Conservation (phyloP, 2,329 filamentous ascomycete species). For the Fusarium temperatum region DNA sequence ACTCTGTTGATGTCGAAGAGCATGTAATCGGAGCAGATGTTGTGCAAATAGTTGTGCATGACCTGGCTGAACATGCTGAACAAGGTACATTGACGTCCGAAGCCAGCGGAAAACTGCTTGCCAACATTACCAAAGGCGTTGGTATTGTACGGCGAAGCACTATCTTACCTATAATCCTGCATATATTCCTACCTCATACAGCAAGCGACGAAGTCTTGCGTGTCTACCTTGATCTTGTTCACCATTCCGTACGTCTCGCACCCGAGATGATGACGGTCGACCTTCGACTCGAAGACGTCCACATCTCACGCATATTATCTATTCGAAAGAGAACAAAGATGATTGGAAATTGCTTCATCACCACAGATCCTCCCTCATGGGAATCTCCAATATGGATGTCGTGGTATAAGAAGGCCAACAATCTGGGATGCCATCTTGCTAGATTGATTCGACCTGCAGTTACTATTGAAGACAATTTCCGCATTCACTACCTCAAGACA, state of each 20-base stretch:
- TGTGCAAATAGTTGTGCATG: slow-evolving; percentile 66
- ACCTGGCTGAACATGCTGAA: slow-evolving; percentile 22
- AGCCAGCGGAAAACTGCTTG: slow-evolving; percentile 48
- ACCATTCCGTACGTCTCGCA: slow-evolving; percentile 68
- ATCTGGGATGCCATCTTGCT: slow-evolving; percentile 68
- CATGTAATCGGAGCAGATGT: slow-evolving; percentile 74
- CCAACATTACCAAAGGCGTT: slow-evolving; percentile 65
- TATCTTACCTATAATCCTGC: slow-evolving; percentile 66
- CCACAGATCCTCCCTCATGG: slow-evolving; percentile 61
- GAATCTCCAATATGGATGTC: slow-evolving; percentile 62
- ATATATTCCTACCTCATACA: slow-evolving; percentile 52
- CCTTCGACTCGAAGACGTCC: slow-evolving; percentile 62
- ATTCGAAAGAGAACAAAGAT: slow-evolving; percentile 66
- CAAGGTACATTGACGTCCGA: slow-evolving; percentile 25
- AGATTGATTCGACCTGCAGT: slow-evolving; percentile 67
- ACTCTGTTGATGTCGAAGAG: slow-evolving; percentile 68
- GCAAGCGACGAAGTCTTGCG: slow-evolving; percentile 33
- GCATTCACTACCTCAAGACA: slow-evolving; percentile 64
- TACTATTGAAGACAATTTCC: slow-evolving; percentile 69
- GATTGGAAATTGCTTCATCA: slow-evolving; percentile 63
- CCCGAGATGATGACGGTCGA: slow-evolving; percentile 72
- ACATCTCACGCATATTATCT: slow-evolving; percentile 60
- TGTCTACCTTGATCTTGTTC: slow-evolving; percentile 64
- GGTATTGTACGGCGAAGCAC: slow-evolving; percentile 70
- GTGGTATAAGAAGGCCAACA: slow-evolving; percentile 66